Conservation (phyloP, 441 rosid genomes). For the Populus hybrid region DNA sequence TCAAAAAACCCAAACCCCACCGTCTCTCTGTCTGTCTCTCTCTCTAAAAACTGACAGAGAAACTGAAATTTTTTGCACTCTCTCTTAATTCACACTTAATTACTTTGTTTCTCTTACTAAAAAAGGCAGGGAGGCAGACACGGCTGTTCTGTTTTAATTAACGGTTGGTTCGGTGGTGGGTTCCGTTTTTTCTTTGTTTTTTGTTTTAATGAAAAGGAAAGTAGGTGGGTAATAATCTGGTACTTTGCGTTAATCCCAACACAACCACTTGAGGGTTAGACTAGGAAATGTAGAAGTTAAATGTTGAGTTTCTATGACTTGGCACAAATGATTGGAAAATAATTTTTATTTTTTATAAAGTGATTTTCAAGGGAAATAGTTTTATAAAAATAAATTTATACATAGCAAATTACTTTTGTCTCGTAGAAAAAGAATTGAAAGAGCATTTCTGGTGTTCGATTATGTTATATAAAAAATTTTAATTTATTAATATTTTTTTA, state of each 20-base stretch:
- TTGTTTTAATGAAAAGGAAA: background rate
- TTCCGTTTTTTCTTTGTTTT: slow-evolving; percentile 11
- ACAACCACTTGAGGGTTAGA: background rate
- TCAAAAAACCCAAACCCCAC: background rate
- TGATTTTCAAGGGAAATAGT: too few relatives aligned
- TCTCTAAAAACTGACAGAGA: background rate
- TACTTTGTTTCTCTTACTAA: background rate
- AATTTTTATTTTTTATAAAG: too few relatives aligned
- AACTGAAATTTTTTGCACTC: background rate
- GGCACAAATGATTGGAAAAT: background rate
- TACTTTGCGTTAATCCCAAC: background rate
- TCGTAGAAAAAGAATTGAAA: too few relatives aligned
- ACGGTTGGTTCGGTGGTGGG: slow-evolving; percentile 42
- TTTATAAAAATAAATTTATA: too few relatives aligned
- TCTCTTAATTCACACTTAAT: background rate
- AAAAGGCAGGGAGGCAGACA: background rate
- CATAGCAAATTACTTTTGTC: too few relatives aligned
- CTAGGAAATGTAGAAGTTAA: background rate
- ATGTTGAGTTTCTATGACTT: background rate
- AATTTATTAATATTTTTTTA: too few relatives aligned
- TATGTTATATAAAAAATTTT: too few relatives aligned
- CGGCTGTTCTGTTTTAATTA: slow-evolving; percentile 43
- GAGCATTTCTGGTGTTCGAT: too few relatives aligned
- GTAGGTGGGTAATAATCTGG: background rate
- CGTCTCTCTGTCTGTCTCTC: background rate